phyloP scores from a whole-genome alignment of 23 red algal genomes.

The Gracilaria domingensis region DNA sequence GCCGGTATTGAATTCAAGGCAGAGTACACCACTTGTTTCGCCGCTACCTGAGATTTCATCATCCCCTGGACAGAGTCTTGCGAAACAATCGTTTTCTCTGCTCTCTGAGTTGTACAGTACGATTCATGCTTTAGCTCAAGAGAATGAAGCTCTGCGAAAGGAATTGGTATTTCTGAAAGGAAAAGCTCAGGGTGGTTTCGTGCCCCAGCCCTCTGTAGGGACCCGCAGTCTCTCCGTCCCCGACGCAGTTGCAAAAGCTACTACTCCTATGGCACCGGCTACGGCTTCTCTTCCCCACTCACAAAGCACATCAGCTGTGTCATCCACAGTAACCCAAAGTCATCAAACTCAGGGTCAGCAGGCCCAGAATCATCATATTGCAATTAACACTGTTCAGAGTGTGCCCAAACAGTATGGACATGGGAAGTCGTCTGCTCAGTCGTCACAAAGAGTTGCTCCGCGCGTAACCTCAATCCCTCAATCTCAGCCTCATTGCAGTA shows the following conservation, averaged over 20 bases:
- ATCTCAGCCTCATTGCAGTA: background rate
- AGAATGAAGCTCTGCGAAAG: slow-evolving; percentile 57
- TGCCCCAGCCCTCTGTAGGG: background rate
- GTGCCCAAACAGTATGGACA: slow-evolving; percentile 9
- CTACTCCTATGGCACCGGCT: background rate
- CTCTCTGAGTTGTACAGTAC: slow-evolving; percentile 50
- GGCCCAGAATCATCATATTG: slow-evolving; percentile 16
- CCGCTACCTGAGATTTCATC: slow-evolving; percentile 41
- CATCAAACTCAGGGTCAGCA: slow-evolving; percentile 23
- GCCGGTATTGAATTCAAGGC: slow-evolving; percentile 24
- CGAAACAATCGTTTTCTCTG: slow-evolving; percentile 44
- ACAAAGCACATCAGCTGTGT: slow-evolving; percentile 14
- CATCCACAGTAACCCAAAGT: background rate
- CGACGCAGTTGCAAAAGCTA: slow-evolving; percentile 21
- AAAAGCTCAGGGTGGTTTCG: background rate
- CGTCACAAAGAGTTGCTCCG: background rate
- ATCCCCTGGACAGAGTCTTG: background rate
- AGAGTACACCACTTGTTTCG: slow-evolving; percentile 36
- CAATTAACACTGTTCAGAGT: slow-evolving; percentile 23
- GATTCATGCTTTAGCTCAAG: slow-evolving; percentile 54
- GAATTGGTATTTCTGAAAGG: slow-evolving; percentile 18
- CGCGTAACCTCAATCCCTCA: background rate
- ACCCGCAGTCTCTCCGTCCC: slow-evolving; percentile 26
- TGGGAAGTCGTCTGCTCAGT: background rate
- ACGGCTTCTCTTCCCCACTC: slow-evolving; percentile 14